Percentiles rank a stretch among this genome's conserved stretches.
Conservation (phyloP, 208 protist species). For the Wallacemonas sp. region DNA sequence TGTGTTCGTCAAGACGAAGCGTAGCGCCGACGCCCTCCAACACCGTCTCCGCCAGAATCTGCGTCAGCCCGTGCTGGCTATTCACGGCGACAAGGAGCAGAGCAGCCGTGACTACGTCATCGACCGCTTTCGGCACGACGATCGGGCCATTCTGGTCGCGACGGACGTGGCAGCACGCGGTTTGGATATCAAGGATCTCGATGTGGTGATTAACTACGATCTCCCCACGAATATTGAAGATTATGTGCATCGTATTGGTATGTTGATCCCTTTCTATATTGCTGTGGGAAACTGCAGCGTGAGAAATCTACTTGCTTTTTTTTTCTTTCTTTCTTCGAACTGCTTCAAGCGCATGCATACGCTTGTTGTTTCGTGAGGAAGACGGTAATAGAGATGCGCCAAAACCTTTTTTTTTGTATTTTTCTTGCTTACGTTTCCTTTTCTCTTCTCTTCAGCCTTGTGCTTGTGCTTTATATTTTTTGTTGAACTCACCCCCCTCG, state of each 20-base stretch:
- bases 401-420: background rate
- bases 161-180: slow-evolving; percentile 94
- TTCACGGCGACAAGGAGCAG: slow-evolving; percentile 94
- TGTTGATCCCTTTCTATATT: slow-evolving; percentile 53
- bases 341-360: no score
- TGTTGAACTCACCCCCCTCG: no score
- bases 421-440: slow-evolving; percentile 15
- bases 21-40: slow-evolving; percentile 73
- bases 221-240: slow-evolving; percentile 99
- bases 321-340: background rate
- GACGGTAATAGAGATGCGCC: background rate
- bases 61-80: slow-evolving; percentile 57
- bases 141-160: slow-evolving; percentile 77
- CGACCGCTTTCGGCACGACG: slow-evolving; percentile 73
- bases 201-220: slow-evolving; percentile 99
- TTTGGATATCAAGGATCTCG: slow-evolving; percentile 98
- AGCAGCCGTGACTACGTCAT: slow-evolving; percentile 90
- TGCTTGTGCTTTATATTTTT: no score
- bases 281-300: slow-evolving; percentile 5
- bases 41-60: slow-evolving; percentile 60
- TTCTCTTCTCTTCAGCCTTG: background rate
- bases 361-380: no score
- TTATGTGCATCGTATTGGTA: slow-evolving; percentile 98
- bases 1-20: slow-evolving; percentile 92
- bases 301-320: slow-evolving; percentile 2